Evolutionary conservation across 2,329 filamentous ascomycete genomes (phyloP), one percentile per base, ranked within the genome.

Genomic region (Emmonsiellopsis sp.): DNA sequence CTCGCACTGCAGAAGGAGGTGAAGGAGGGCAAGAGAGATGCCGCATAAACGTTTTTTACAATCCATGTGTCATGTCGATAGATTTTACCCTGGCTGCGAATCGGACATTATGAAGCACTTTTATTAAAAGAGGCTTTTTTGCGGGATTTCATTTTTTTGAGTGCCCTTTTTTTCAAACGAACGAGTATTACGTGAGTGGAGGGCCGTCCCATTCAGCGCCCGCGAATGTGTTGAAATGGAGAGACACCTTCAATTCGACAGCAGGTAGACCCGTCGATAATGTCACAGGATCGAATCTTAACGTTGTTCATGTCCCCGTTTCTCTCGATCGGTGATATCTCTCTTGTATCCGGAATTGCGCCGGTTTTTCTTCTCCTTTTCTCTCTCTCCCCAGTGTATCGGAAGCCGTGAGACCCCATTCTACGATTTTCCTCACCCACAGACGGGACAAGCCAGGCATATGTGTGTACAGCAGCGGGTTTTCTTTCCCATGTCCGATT

Each of bases 1-100:
- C 66, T 61, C 55, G 52, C 60, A 47, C 51, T 67, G 75, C 75
- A 95, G 92, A 98, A 97, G 83, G 93, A 96, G 83, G 82, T 90
- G 70, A 91, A 87, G 82, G 91, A 96, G 79, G 92, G 90, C 77
- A 95, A 93, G 85, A 84, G 89, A 65, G 89, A 94, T 73, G 76
- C 83, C 66, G 90, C 87, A 79, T 95, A 83, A 79, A 74, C 66
- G 66, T 67, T 63, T 47, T 57, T 53, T 43, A 44, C 43, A 31
- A 53, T 56, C 34, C 60, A 62, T 51, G 63, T 55, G 52, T 54
- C 46, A 56, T 56, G 55, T 54, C 52, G 45, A 56, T 56, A 54
- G 54, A 54, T 46, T 45, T 32, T 32, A 32, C 7, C 26, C 34
- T 32, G 43, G 44, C 37, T 45, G 20, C 38, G 40, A 48, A n/a